These are phyloP conservation scores for Nepenthes alata DNA, from an alignment of 179 eudicot genomes.

Conservation along the genomic window DNA sequence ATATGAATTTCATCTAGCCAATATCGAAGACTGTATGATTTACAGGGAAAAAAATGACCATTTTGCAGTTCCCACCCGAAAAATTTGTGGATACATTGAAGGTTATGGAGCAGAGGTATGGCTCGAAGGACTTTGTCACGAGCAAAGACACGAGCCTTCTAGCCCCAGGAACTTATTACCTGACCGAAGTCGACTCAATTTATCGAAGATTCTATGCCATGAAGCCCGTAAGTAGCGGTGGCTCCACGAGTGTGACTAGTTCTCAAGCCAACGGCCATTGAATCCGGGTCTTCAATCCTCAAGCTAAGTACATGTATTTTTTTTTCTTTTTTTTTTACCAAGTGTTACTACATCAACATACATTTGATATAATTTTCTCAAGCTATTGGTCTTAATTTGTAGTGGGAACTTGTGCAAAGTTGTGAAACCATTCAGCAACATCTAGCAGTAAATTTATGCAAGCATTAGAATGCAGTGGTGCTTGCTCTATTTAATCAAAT, in stretches of 20 bases:
- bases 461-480: no score
- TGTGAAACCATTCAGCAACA: no score
- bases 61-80: conserved; percentile 73
- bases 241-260: conserved; percentile 24
- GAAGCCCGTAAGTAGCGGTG: conserved; percentile 26
- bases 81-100: conserved; percentile 75
- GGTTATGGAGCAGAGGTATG: conserved; percentile 94
- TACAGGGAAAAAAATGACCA: no score
- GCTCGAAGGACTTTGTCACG: conserved; percentile 80
- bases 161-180: conserved; percentile 80
- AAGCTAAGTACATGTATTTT: not conserved
- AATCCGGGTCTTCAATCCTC: not conserved
- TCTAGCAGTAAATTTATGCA: no score
- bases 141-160: conserved; percentile 77
- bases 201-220: conserved; percentile 75
- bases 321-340: not conserved
- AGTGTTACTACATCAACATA: no score
- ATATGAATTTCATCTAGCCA: no score
- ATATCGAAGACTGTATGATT: no score
- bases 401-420: no score
- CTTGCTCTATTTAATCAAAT: no score
- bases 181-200: conserved; percentile 82
- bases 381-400: no score
- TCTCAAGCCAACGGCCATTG: conserved; percentile 60
- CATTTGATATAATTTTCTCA: no score